Conservation (phyloP, 352 stramenopile species). For the Phytopythium kandeliae region DNA sequence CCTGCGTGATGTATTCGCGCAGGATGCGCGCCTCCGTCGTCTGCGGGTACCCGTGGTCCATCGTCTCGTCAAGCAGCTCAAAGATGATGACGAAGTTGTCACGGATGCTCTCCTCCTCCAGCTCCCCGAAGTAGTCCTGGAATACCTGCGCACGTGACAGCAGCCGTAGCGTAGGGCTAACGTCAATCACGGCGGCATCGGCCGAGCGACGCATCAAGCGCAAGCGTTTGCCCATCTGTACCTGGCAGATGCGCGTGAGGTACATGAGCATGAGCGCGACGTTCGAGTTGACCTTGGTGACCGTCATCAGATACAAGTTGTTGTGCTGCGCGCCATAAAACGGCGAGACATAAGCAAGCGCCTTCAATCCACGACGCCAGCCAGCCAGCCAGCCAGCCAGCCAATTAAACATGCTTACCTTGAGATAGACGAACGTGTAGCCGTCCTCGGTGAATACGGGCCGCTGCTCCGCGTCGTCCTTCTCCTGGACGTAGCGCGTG, state of each 20-base stretch:
- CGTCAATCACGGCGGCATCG: not conserved
- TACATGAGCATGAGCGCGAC: slow-evolving; percentile 95
- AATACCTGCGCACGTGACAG: slow-evolving; percentile 83
- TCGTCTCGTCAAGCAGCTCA: slow-evolving; percentile 99
- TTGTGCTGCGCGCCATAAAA: slow-evolving; percentile 81
- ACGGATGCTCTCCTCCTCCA: slow-evolving; percentile 99
- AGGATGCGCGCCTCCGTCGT: slow-evolving; percentile 86
- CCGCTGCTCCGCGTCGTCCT: slow-evolving; percentile 92
- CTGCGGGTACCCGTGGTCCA: slow-evolving; percentile 99
- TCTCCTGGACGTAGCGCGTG: slow-evolving; percentile 90
- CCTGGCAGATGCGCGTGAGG: slow-evolving; percentile 85
- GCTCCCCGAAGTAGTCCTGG: slow-evolving; percentile 99
- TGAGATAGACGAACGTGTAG: slow-evolving; percentile 94
- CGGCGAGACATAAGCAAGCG: too few relatives aligned
- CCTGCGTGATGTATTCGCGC: slow-evolving; percentile 96
- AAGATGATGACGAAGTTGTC: slow-evolving; percentile 99
- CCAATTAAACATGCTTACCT: slow-evolving; percentile 37
- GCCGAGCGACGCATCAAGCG: too few relatives aligned
- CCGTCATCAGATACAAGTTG: slow-evolving; percentile 98
- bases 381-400: too few relatives aligned
- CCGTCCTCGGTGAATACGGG: slow-evolving; percentile 93
- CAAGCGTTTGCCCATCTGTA: too few relatives aligned
- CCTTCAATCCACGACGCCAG: too few relatives aligned
- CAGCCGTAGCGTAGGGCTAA: too few relatives aligned
- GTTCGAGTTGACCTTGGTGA: slow-evolving; percentile 99